A percentile compares a stretch with the other conserved stretches of the same genome.
Conservation (phyloP, 352 stramenopile genomes). For the Chrysophaeum taylorii region DNA sequence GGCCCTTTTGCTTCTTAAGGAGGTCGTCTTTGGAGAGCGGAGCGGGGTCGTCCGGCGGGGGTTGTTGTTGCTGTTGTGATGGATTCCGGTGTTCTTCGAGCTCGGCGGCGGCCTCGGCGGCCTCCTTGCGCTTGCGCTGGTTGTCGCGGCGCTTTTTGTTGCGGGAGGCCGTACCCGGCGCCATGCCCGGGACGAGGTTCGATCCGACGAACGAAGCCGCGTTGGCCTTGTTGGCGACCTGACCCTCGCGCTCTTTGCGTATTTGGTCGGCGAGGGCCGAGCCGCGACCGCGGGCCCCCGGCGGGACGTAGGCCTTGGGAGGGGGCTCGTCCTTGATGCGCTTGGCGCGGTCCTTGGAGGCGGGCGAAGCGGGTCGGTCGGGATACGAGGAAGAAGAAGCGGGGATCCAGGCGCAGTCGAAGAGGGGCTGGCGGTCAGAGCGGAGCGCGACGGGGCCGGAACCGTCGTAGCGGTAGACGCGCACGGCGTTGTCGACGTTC, state of each 20-base stretch:
- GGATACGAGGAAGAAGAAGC: slow-evolving; percentile 60
- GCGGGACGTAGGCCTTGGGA: slow-evolving; percentile 38
- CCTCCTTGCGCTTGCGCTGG: slow-evolving; percentile 32
- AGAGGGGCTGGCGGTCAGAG: slow-evolving; percentile 57
- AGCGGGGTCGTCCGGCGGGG: too few relatives aligned
- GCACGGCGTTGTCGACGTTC: slow-evolving; percentile 95
- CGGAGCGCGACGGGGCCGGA: slow-evolving; percentile 67
- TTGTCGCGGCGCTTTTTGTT: slow-evolving; percentile 36
- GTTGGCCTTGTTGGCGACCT: slow-evolving; percentile 21
- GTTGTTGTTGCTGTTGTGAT: too few relatives aligned
- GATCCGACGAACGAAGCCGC: slow-evolving; percentile 29
- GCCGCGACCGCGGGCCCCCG: slow-evolving; percentile 53
- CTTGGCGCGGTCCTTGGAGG: slow-evolving; percentile 42
- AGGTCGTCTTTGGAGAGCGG: slow-evolving; percentile 36
- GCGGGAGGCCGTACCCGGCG: slow-evolving; percentile 27
- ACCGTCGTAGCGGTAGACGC: slow-evolving; percentile 91
- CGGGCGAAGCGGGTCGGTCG: slow-evolving; percentile 67
- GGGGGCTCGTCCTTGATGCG: neutral
- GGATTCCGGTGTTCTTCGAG: too few relatives aligned
- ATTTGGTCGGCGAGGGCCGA: slow-evolving; percentile 82
- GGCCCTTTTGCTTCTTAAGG: slow-evolving; percentile 47
- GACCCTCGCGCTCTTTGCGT: slow-evolving; percentile 55
- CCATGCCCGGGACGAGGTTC: slow-evolving; percentile 30
- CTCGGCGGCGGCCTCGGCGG: neutral
- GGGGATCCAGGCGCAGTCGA: slow-evolving; percentile 70